Evolutionary conservation across 108 stramenopile species (phyloP).

Genomic region (Nitzschia palea): DNA sequence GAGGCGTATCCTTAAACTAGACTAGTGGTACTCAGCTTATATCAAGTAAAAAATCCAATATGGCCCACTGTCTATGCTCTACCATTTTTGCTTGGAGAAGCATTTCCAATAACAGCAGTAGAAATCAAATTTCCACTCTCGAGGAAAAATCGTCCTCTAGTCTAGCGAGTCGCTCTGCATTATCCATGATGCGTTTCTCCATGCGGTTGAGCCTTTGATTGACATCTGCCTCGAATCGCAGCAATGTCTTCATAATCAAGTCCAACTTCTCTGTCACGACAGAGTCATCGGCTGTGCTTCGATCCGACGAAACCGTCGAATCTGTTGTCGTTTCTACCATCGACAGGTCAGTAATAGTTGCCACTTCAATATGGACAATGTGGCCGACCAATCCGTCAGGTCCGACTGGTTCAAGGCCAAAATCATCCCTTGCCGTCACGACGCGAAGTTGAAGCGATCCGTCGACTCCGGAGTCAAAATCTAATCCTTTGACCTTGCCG

Average conservation of each 20-base stretch:
- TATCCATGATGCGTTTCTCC: not conserved
- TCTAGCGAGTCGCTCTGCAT: not conserved
- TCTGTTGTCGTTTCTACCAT: too few species aligned
- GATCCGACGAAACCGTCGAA: too few species aligned
- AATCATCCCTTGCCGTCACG: not conserved
- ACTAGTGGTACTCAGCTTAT: too few species aligned
- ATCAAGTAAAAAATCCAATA: too few species aligned
- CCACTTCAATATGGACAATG: not conserved
- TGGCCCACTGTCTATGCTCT: too few species aligned
- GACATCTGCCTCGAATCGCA: not conserved
- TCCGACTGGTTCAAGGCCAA: not conserved
- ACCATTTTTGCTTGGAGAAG: too few species aligned
- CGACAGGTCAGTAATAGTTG: too few species aligned
- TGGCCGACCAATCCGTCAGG: not conserved
- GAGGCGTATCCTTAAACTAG: slow-evolving; percentile 27
- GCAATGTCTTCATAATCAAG: not conserved
- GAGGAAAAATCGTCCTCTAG: not conserved
- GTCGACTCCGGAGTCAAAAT: not conserved
- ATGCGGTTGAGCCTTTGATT: not conserved
- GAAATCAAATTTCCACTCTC: not conserved
- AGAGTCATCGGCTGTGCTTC: too few species aligned
- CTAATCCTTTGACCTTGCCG: not conserved
- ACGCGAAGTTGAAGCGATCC: not conserved
- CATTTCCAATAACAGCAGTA: too few species aligned
- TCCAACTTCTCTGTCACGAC: not conserved